phyloP scores from a whole-genome alignment of 1,139 yeast genomes.

The Yamadazyma aaseri region DNA sequence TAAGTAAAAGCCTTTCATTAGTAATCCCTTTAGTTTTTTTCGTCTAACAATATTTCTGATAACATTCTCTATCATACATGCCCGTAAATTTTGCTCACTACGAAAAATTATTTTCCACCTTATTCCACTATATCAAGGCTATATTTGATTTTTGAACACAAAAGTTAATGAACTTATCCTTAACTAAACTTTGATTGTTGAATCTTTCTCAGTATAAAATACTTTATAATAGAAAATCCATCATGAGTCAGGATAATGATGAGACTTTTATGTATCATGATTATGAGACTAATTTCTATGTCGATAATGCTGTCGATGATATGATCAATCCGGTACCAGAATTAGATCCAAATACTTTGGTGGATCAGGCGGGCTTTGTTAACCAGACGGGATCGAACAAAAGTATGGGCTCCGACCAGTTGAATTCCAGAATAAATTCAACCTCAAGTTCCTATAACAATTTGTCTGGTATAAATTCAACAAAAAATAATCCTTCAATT shows the following conservation, averaged over 20 bases:
- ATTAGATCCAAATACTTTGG: background rate
- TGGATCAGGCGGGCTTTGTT: background rate
- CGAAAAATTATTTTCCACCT: background rate
- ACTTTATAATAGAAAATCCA: too few relatives aligned
- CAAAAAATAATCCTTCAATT: background rate
- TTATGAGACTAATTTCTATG: background rate
- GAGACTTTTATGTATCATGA: slow-evolving; percentile 6
- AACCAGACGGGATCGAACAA: background rate
- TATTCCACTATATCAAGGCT: too few relatives aligned
- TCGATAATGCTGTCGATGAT: background rate
- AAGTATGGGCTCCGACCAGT: too few relatives aligned
- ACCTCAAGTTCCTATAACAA: slow-evolving; percentile 2
- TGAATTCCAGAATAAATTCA: too few relatives aligned
- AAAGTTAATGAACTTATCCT: too few relatives aligned
- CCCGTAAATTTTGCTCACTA: background rate
- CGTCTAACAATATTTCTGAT: too few relatives aligned
- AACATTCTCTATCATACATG: background rate
- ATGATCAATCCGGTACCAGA: background rate
- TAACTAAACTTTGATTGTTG: too few relatives aligned
- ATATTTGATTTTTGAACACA: too few relatives aligned
- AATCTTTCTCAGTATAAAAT: too few relatives aligned
- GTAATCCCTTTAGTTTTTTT: background rate
- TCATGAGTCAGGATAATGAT: slow-evolving; percentile 4
- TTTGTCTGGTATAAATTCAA: background rate
- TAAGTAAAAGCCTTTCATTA: too few relatives aligned